Evolutionary conservation across 2,329 filamentous ascomycete genomes (phyloP).

Genomic region (Scorias spongiosa): DNA sequence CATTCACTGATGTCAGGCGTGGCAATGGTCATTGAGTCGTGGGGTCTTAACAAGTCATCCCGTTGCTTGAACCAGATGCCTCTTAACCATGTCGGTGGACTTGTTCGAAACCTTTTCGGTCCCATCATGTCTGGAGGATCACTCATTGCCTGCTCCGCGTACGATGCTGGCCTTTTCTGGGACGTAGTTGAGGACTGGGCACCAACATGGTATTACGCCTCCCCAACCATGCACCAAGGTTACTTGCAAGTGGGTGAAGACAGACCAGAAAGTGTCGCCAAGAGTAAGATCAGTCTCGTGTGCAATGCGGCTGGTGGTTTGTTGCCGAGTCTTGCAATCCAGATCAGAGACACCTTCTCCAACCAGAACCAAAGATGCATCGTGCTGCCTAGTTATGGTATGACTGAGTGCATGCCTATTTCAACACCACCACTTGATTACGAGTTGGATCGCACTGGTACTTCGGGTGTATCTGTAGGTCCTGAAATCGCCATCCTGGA

Average conservation of each 20-base stretch:
- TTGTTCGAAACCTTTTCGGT: constrained; percentile 40
- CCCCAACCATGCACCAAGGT: constrained; percentile 41
- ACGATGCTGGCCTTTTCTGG: constrained; percentile 42
- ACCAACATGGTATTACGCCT: constrained; percentile 44
- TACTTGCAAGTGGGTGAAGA: constrained; percentile 33
- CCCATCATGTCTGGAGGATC: constrained; percentile 40
- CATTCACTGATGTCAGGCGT: constrained; percentile 38
- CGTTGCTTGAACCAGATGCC: constrained; percentile 46
- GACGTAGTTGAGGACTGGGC: constrained; percentile 33
- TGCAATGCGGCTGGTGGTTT: constrained; percentile 42
- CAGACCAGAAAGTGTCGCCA: constrained; percentile 25
- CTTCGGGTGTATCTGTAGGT: constrained; percentile 37
- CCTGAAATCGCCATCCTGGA: constrained; percentile 38
- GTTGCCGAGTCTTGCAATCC: constrained; percentile 35
- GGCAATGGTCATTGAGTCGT: constrained; percentile 38
- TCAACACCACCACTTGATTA: constrained; percentile 41
- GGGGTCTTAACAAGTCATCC: constrained; percentile 33
- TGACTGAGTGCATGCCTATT: constrained; percentile 47
- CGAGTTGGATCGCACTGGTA: constrained; percentile 36
- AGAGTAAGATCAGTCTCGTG: constrained; percentile 35
- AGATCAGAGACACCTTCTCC: constrained; percentile 35
- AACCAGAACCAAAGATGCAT: constrained; percentile 19
- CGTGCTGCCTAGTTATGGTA: constrained; percentile 42
- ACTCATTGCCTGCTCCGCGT: constrained; percentile 38
- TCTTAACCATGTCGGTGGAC: constrained; percentile 38